A percentile compares a stretch with the other conserved stretches of the same genome.
These are phyloP conservation scores for Beauveria pseudobassiana DNA, from an alignment of 2,329 filamentous ascomycete genomes.

Conservation along the genomic window DNA sequence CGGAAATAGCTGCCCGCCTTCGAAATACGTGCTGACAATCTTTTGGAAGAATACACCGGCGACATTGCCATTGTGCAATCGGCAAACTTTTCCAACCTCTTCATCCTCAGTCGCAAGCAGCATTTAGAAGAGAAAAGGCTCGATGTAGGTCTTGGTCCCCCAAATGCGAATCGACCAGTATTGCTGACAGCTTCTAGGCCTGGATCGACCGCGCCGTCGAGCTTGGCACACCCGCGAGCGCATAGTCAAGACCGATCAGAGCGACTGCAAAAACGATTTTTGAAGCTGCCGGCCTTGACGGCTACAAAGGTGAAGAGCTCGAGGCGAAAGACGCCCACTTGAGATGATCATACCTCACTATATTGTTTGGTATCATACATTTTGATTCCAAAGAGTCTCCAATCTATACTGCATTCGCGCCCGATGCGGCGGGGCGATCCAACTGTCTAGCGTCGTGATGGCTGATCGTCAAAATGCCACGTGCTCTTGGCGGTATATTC, in stretches of 20 bases:
- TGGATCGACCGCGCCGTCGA: constrained; percentile 21
- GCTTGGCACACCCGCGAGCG: constrained; percentile 19
- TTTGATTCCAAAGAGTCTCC: background rate
- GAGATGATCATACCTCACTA: background rate
- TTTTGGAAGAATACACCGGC: constrained; percentile 21
- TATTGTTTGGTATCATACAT: background rate
- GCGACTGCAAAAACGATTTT: constrained; percentile 14
- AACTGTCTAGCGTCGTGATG: background rate
- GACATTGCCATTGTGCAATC: constrained; percentile 26
- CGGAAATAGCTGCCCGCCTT: no score
- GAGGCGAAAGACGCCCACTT: no score
- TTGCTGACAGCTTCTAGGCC: constrained; percentile 11
- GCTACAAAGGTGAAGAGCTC: no score
- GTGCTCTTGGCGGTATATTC: background rate
- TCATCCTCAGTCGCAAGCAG: constrained; percentile 25
- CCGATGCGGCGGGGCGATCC: constrained; percentile 9
- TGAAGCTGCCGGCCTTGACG: background rate
- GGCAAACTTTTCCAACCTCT: constrained; percentile 25
- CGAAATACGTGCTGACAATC: background rate
- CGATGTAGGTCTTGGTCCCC: constrained; percentile 17
- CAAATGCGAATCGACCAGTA: background rate
- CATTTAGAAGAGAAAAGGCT: constrained; percentile 20
- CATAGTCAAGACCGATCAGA: constrained; percentile 22
- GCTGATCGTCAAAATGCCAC: background rate
- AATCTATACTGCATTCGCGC: background rate